Evolutionary conservation across 768 basidiomycete species (phyloP).

Genomic region (Calocybe indica): DNA sequence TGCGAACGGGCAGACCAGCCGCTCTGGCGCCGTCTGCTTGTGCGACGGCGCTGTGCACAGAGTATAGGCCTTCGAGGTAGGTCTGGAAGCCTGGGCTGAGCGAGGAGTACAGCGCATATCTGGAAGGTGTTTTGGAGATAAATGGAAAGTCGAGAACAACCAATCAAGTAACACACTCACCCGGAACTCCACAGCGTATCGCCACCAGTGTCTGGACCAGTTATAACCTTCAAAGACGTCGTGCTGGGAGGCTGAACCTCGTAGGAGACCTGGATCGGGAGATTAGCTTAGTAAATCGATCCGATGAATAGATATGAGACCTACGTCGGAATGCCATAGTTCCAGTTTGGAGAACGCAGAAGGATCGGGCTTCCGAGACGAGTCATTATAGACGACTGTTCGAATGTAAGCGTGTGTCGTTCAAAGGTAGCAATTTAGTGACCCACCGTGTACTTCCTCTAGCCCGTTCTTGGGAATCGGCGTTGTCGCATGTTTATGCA

Average conservation of each 20-base stretch:
- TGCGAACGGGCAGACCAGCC: slow-evolving; percentile 63
- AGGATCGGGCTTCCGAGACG: slow-evolving; percentile 54
- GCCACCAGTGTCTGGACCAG: slow-evolving; percentile 65
- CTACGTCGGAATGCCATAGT: slow-evolving; percentile 78
- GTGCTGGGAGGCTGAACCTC: slow-evolving; percentile 78
- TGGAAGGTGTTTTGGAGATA: slow-evolving; percentile 16
- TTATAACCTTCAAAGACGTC: slow-evolving; percentile 72
- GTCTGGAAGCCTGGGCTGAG: slow-evolving; percentile 69
- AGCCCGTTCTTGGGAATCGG: slow-evolving; percentile 70
- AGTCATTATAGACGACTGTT: slow-evolving; percentile 67
- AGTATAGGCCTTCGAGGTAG: slow-evolving; percentile 69
- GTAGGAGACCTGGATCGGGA: slow-evolving; percentile 48
- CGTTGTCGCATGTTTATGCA: slow-evolving; percentile 82
- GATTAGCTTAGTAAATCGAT: background rate
- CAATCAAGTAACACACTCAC: slow-evolving; percentile 26
- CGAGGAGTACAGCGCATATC: slow-evolving; percentile 80
- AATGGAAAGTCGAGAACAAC: background rate
- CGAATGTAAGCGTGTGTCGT: slow-evolving; percentile 1
- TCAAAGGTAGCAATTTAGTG: slow-evolving; percentile 2
- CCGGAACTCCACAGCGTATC: slow-evolving; percentile 82
- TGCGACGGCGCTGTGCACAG: slow-evolving; percentile 71
- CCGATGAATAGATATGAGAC: background rate
- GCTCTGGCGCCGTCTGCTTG: slow-evolving; percentile 73
- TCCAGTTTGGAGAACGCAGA: slow-evolving; percentile 67
- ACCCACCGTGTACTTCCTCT: slow-evolving; percentile 68